A percentile compares a stretch with the other conserved stretches of the same genome.
phyloP scores from a whole-genome alignment of 345 rosid genomes.

The Noccaea caerulescens region DNA sequence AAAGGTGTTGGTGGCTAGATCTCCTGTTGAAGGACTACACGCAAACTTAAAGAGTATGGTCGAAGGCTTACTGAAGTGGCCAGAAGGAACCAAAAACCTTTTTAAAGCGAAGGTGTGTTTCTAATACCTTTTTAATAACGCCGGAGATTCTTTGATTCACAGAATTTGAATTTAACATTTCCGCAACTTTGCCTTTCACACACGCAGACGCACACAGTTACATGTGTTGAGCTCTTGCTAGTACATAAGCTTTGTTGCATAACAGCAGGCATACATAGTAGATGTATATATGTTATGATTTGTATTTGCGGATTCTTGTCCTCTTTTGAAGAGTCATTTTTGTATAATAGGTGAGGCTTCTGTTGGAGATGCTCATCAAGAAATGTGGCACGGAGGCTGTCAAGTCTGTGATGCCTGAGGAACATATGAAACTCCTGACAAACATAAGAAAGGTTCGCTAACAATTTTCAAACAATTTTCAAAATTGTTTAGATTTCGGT shows the following conservation, averaged over 20 bases:
- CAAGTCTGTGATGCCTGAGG: conserved; percentile 95
- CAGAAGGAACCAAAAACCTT: conserved; percentile 76
- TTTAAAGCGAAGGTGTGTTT: conserved; percentile 84
- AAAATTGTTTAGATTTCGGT: conserved; percentile 18
- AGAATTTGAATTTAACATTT: background rate
- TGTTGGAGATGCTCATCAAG: conserved; percentile 91
- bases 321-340: conserved; percentile 27
- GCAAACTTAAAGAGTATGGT: conserved; percentile 72
- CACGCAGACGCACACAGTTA: background rate
- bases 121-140: background rate
- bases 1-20: conserved; percentile 92
- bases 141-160: conserved; percentile 2
- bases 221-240: conserved; percentile 16
- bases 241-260: conserved; percentile 18
- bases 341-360: conserved; percentile 70
- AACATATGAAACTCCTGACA: conserved; percentile 92
- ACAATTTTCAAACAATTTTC: conserved; percentile 16
- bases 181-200: conserved; percentile 6
- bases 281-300: background rate
- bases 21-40: conserved; percentile 79
- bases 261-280: conserved; percentile 1
- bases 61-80: conserved; percentile 89
- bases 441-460: conserved; percentile 84
- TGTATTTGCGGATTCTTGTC: conserved; percentile 22
- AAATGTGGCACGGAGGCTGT: conserved; percentile 96